Conservation (phyloP, 106 monocot genomes). For the Dioscorea alata region DNA sequence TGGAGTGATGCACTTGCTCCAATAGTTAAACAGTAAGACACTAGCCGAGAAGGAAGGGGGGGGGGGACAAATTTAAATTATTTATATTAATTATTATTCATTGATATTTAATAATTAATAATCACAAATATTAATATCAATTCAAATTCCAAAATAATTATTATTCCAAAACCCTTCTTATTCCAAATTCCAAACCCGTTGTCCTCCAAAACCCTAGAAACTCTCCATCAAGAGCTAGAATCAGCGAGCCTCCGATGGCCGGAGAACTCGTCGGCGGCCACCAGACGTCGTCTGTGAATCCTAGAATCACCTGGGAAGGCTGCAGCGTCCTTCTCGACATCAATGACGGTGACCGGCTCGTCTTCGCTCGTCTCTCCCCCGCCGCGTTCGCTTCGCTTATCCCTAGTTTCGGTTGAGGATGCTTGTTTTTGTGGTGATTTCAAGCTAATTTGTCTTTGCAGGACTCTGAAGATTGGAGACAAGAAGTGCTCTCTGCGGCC, state of each 20-base stretch:
- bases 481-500: constrained; percentile 74
- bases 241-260: neutral
- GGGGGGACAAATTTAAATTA: too few species aligned
- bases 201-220: too few species aligned
- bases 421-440: neutral
- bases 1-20: too few species aligned
- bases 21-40: too few species aligned
- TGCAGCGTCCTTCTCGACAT: constrained; percentile 96
- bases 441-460: constrained; percentile 13
- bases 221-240: too few species aligned
- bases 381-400: constrained; percentile 34
- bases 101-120: too few species aligned
- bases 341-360: constrained; percentile 95
- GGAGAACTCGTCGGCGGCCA: neutral
- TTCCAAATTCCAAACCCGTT: too few species aligned
- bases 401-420: neutral
- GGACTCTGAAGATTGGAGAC: constrained; percentile 84
- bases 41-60: too few species aligned
- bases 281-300: constrained; percentile 8
- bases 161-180: too few species aligned
- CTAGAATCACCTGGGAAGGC: constrained; percentile 70
- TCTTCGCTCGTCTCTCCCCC: constrained; percentile 85
- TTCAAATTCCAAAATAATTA: too few species aligned
- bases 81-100: too few species aligned
- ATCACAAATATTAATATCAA: too few species aligned